A percentile compares a stretch with the other conserved stretches of the same genome.
Evolutionary conservation across 169 alveolate species (phyloP).

Genomic region (Pseudocohnilembus persalinus): DNA sequence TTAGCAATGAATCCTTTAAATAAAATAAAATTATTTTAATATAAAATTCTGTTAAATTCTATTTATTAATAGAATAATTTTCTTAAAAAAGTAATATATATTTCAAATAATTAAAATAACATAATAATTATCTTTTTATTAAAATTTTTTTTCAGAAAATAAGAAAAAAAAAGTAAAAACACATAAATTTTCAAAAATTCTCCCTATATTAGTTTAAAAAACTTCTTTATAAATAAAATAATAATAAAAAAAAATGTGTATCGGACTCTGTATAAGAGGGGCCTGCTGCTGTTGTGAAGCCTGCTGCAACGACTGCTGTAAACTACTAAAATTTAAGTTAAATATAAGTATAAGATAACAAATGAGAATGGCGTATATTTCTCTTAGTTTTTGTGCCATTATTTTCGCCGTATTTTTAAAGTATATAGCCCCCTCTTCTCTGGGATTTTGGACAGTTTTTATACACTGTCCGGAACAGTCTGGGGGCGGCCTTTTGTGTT

Average conservation of each 20-base stretch:
- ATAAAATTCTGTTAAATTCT: no score
- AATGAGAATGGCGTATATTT: constrained; percentile 15
- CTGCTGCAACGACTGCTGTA: constrained; percentile 5
- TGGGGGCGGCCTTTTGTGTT: constrained; percentile 17
- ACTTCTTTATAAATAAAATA: no score
- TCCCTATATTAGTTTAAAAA: no score
- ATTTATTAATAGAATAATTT: no score
- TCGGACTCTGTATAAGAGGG: constrained; percentile 18
- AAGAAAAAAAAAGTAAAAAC: no score
- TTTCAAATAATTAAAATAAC: no score
- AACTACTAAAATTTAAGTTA: background rate
- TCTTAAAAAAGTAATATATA: no score
- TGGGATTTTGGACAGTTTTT: constrained; percentile 7
- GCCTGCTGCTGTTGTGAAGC: constrained; percentile 26
- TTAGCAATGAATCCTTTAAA: no score
- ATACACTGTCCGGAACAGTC: constrained; percentile 13
- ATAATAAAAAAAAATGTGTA: background rate
- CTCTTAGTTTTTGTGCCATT: background rate
- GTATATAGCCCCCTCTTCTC: constrained; percentile 11
- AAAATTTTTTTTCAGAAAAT: no score
- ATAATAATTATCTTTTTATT: no score
- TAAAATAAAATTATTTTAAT: no score
- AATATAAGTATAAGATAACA: constrained; percentile 6
- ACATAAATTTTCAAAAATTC: no score
- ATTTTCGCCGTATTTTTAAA: constrained; percentile 1